Evolutionary conservation across 2,329 filamentous ascomycete species (phyloP), one percentile per base, ranked within the genome.

Genomic region (Dothidotthia symphoricarpi): DNA sequence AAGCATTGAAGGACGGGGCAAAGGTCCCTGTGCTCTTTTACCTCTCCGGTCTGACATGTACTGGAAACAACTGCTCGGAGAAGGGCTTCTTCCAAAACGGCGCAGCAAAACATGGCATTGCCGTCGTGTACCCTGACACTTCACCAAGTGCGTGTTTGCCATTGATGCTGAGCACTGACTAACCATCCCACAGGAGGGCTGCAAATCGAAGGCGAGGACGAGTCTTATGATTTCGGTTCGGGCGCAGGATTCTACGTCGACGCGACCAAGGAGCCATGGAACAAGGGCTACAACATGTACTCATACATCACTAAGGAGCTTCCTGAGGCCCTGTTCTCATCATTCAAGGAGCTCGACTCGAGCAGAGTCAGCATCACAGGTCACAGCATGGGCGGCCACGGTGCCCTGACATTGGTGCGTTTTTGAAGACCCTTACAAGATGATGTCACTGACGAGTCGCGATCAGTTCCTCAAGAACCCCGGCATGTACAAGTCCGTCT

Each of bases 371-470:
- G 83, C 67, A 93, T 98, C 59, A 88, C 87, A 27, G 93, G 93
- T 5, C 93, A 98, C 73, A 90, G 84, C 57, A 98, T 98, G 93
- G 93, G 93, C 52, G 93, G 93, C 0, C 93, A 98, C 69, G 93
- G 93, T 47, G 93, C 93, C 29, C 74, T 98, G 55, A 95, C 90
- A 30, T 72, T 97, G 55, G 77, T 80, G 61, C 9, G 47, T 55
- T 6, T 29, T 16, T 25, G 19, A 12, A 19, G 7, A 22, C 15
- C 3, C 8, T n/a, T 33, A 4, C 13, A 24, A 4, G 22, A 10
- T 11, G 10, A 15, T 15, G 10, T 26, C 29, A 24, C 39, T 47
- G 17, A 57, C 43, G 32, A 24, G 29, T 22, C 2, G 13, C 14
- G 16, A 19, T 7, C 42, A 80, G 76, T 97, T 86, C 74, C 77